Evolutionary conservation across 805 yeast species (phyloP).

Genomic region (Candida pseudofarinosa): DNA sequence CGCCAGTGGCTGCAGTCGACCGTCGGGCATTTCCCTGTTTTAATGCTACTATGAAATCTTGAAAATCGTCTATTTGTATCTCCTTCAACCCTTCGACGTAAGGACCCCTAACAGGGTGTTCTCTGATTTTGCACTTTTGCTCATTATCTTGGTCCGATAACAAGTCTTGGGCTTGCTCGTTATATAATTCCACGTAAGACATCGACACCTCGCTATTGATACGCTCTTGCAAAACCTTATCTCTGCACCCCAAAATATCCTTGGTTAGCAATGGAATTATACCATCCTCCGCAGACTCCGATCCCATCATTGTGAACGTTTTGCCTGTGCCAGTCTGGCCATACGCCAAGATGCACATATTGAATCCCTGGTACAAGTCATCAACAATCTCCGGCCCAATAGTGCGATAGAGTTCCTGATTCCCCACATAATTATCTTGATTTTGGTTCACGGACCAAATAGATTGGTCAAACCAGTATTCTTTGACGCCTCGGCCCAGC

Average conservation of each 20-base stretch:
- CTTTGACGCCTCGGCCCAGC: constrained; percentile 15
- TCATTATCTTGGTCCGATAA: constrained; percentile 18
- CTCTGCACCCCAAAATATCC: constrained; percentile 46
- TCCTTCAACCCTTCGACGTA: constrained; percentile 67
- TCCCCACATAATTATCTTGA: constrained; percentile 40
- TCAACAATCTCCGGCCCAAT: constrained; percentile 58
- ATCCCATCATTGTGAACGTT: constrained; percentile 42
- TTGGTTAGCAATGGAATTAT: constrained; percentile 43
- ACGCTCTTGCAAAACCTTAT: constrained; percentile 30
- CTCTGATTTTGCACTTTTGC: constrained; percentile 52
- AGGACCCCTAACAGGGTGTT: constrained; percentile 62
- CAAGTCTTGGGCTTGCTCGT: constrained; percentile 66
- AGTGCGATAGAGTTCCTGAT: constrained; percentile 45
- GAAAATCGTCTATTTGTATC: constrained; percentile 42
- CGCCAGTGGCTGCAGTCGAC: constrained; percentile 67
- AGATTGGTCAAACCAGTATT: constrained; percentile 49
- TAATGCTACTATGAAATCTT: constrained; percentile 47
- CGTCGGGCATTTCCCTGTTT: constrained; percentile 51
- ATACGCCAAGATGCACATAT: constrained; percentile 40
- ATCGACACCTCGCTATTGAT: constrained; percentile 41
- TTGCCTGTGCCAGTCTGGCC: constrained; percentile 44
- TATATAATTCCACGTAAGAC: constrained; percentile 72
- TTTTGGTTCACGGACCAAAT: constrained; percentile 41
- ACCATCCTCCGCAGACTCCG: constrained; percentile 30
- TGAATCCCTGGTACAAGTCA: constrained; percentile 41